Conservation (phyloP, 2,329 filamentous ascomycete species). For the Ilyonectria mors-panacis region DNA sequence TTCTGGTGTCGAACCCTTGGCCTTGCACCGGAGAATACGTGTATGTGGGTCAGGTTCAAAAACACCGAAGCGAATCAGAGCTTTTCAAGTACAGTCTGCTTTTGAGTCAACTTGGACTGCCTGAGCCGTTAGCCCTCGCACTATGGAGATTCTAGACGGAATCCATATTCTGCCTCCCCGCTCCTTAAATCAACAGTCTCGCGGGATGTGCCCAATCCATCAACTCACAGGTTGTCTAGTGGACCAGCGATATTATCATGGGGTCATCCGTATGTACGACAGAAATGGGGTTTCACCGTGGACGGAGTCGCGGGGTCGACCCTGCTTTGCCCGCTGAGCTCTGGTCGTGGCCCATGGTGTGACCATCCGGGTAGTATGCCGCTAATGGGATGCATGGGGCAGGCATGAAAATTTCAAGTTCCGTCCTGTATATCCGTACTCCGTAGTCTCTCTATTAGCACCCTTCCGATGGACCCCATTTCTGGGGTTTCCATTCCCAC, state of each 20-base stretch:
- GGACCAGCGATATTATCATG: neutral
- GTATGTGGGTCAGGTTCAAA: too few species aligned
- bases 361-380: neutral
- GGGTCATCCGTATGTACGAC: neutral
- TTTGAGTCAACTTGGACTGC: too few species aligned
- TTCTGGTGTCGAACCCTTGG: neutral
- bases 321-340: neutral
- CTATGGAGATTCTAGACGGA: too few species aligned
- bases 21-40: too few species aligned
- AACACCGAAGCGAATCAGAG: too few species aligned
- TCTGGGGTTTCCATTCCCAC: neutral
- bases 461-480: neutral
- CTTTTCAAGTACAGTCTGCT: too few species aligned
- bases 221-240: neutral
- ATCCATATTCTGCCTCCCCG: neutral
- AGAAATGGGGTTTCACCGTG: neutral
- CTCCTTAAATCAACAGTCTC: neutral
- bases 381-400: too few species aligned
- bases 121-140: too few species aligned
- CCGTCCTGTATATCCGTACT: neutral
- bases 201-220: too few species aligned
- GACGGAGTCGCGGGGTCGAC: neutral
- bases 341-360: neutral
- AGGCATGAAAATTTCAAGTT: neutral
- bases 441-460: neutral